phyloP scores from a whole-genome alignment of 2,329 filamentous ascomycete genomes.

The Aspergillus calidoustus region DNA sequence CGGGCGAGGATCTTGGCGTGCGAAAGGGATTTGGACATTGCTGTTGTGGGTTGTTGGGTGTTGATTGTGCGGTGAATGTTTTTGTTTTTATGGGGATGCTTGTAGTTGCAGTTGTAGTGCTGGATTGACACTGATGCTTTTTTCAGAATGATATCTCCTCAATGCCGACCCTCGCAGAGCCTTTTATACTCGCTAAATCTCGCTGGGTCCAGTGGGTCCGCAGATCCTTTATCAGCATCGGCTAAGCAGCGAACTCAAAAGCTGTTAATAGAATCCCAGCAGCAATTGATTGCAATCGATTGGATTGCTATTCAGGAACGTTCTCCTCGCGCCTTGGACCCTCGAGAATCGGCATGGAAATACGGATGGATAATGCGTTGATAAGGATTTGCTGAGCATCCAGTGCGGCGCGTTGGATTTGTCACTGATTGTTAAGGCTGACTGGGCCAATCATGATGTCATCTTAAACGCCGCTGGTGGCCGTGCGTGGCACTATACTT shows the following conservation, averaged over 20 bases:
- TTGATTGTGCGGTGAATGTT: background rate
- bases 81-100: background rate
- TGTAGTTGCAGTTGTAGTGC: background rate
- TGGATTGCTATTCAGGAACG: background rate
- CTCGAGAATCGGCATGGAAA: background rate
- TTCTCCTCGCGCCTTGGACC: background rate
- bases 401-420: background rate
- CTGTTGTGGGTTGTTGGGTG: too few species aligned
- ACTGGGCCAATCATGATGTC: background rate
- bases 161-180: background rate
- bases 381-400: background rate
- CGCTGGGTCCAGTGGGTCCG: background rate
- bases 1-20: constrained; percentile 77
- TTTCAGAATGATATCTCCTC: background rate
- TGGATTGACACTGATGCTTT: background rate
- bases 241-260: background rate
- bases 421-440: background rate
- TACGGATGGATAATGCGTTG: background rate
- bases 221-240: constrained; percentile 4
- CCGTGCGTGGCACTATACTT: too few species aligned
- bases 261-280: background rate
- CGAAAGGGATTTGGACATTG: constrained; percentile 66
- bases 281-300: too few species aligned
- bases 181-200: background rate
- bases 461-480: background rate